These are phyloP conservation scores for Penicillium verrucosum DNA, from an alignment of 2,329 filamentous ascomycete species.

Conservation along the genomic window DNA sequence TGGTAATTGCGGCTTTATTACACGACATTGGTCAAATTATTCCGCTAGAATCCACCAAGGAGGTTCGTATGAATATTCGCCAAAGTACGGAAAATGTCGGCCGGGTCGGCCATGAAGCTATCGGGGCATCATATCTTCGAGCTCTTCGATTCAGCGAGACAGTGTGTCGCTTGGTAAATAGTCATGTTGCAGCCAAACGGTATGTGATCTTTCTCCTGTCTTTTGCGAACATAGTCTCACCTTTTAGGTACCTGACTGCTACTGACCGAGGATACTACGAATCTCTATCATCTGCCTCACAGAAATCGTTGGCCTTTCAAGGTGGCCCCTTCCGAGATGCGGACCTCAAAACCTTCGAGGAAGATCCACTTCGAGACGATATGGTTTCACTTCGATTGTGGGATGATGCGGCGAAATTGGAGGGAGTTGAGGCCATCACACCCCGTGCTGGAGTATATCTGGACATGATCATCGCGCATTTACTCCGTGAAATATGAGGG, in stretches of 20 bases:
- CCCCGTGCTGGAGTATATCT: constrained; percentile 29
- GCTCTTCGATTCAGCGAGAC: constrained; percentile 36
- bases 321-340: constrained; percentile 36
- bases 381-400: constrained; percentile 39
- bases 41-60: constrained; percentile 31
- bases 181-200: constrained; percentile 42
- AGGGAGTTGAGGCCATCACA: constrained; percentile 23
- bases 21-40: constrained; percentile 47
- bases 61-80: constrained; percentile 27
- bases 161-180: constrained; percentile 38
- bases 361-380: constrained; percentile 33
- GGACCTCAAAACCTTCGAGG: constrained; percentile 30
- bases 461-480: constrained; percentile 27
- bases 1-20: constrained; percentile 39
- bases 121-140: constrained; percentile 37
- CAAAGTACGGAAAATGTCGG: constrained; percentile 33
- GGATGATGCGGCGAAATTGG: constrained; percentile 40
- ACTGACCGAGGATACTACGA: constrained; percentile 34
- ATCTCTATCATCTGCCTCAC: constrained; percentile 36
- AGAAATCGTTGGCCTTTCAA: constrained; percentile 39
- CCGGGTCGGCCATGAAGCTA: constrained; percentile 38
- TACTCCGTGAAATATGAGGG: constrained; percentile 3
- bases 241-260: constrained; percentile 36
- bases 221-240: neutral
- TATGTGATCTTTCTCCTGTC: neutral